These are phyloP conservation scores for Aspergillus proliferans DNA, from an alignment of 2,329 filamentous ascomycete species.

Conservation along the genomic window DNA sequence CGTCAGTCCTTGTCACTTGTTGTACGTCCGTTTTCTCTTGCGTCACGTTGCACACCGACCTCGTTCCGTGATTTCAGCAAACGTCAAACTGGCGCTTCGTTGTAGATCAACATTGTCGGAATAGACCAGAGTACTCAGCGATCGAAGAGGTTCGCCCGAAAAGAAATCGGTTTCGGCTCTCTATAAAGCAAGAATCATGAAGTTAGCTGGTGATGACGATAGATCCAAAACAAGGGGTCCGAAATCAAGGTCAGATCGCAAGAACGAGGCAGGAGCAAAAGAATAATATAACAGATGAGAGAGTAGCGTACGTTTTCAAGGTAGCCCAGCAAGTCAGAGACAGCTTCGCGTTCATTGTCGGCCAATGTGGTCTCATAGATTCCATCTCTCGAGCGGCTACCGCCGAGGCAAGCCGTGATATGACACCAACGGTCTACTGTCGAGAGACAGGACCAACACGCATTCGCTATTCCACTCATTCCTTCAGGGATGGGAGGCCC, in stretches of 20 bases:
- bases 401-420: slow-evolving; percentile 37
- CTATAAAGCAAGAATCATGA: slow-evolving; percentile 42
- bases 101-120: slow-evolving; percentile 98
- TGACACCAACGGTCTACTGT: slow-evolving; percentile 39
- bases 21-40: background rate
- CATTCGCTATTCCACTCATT: slow-evolving; percentile 36
- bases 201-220: slow-evolving; percentile 13
- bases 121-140: slow-evolving; percentile 91
- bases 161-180: slow-evolving; percentile 98
- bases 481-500: slow-evolving; percentile 19
- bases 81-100: slow-evolving; percentile 93
- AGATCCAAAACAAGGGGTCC: slow-evolving; percentile 3
- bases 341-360: slow-evolving; percentile 93
- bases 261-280: slow-evolving; percentile 7
- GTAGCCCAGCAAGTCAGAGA: slow-evolving; percentile 89
- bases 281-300: slow-evolving; percentile 3
- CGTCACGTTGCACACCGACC: slow-evolving; percentile 41
- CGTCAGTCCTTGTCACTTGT: slow-evolving; percentile 6
- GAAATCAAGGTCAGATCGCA: no score
- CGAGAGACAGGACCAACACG: slow-evolving; percentile 38
- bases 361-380: slow-evolving; percentile 82
- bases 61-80: slow-evolving; percentile 97
- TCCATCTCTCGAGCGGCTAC: slow-evolving; percentile 71
- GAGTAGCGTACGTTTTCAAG: slow-evolving; percentile 77
- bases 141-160: slow-evolving; percentile 85